Evolutionary conservation across 2,329 filamentous ascomycete genomes (phyloP).

Genomic region (Diaporthe capsici): DNA sequence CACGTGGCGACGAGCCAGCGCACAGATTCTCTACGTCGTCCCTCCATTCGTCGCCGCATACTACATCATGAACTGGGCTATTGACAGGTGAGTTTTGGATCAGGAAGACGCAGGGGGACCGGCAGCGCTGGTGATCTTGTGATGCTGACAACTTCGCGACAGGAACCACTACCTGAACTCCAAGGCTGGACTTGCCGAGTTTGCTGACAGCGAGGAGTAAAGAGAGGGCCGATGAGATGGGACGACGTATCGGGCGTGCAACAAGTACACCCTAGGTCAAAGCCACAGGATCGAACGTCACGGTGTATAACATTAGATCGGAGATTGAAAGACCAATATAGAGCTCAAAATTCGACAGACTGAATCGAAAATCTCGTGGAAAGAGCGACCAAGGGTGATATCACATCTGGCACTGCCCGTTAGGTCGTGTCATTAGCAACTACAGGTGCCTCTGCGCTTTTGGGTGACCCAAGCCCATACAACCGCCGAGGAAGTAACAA

Average conservation of each 20-base stretch:
- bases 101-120: not conserved
- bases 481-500: not conserved
- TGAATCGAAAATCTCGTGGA: not conserved
- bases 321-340: slow-evolving; percentile 18
- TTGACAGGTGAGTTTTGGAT: slow-evolving; percentile 78
- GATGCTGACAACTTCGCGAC: slow-evolving; percentile 41
- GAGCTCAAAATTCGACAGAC: slow-evolving; percentile 16
- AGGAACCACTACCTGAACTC: slow-evolving; percentile 89
- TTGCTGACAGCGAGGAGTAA: slow-evolving; percentile 60
- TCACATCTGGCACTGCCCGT: not conserved
- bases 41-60: slow-evolving; percentile 86
- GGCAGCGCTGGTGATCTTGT: not conserved
- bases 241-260: not conserved
- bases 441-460: not conserved
- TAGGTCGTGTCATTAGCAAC: not conserved
- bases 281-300: not conserved
- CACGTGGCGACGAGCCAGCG: slow-evolving; percentile 86
- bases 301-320: slow-evolving; percentile 38
- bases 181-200: slow-evolving; percentile 77
- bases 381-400: not conserved
- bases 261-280: not conserved
- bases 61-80: slow-evolving; percentile 90
- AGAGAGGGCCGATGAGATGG: not conserved
- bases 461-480: not conserved
- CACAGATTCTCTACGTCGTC: slow-evolving; percentile 90